Base-by-base conservation (phyloP, 2,329 filamentous ascomycete species). In the Apiospora kogelbergensis region DNA sequence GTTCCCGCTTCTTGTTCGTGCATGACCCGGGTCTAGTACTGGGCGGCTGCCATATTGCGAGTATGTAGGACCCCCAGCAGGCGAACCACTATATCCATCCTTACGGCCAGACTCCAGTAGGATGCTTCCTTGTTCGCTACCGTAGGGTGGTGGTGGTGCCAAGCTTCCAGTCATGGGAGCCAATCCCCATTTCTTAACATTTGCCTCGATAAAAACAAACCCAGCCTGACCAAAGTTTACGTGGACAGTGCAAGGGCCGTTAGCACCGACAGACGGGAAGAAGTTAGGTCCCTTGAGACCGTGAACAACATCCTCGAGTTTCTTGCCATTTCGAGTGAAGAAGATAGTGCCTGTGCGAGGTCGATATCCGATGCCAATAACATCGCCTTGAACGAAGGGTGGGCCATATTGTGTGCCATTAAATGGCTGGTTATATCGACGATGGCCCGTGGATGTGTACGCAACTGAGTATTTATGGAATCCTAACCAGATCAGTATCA, bases 171-270 rank as follows among this genome's bases (percentile, higher is more conserved):
- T 98, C 88, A 97, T 97, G 6, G 96, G 96, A 64, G 96, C 96
- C 68, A 99, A 84, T 1, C 96, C 96, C 96, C 96, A 99, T 85
- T 98, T 99, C 89, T 99, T 99, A 70, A 99, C 96, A 76, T 99
- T 99, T 71, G 95, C 96, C 81, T 99, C 96, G 75, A 99, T 98
- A 78, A 98, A 99, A 65, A 99, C 96, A 78, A 98, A 99, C 42
- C 96, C 96, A 77, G 96, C 93, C 79, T 99, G 96, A 9, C 96
- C 96, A 79, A 99, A 97, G 80, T 99, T 99, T 78, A 98, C 96
- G 78, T 99, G 95, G 1, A 99, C 89, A 41, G 91, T 91, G 76
- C 93, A 95, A 20, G 96, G 96, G 0, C 96, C 96, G 77, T 96
- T 98, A 69, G 96, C 95, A 57, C 96, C 96, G n/a, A 99, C 89